phyloP scores from a whole-genome alignment of 495 filamentous ascomycete species.

The Neurospora africana region DNA sequence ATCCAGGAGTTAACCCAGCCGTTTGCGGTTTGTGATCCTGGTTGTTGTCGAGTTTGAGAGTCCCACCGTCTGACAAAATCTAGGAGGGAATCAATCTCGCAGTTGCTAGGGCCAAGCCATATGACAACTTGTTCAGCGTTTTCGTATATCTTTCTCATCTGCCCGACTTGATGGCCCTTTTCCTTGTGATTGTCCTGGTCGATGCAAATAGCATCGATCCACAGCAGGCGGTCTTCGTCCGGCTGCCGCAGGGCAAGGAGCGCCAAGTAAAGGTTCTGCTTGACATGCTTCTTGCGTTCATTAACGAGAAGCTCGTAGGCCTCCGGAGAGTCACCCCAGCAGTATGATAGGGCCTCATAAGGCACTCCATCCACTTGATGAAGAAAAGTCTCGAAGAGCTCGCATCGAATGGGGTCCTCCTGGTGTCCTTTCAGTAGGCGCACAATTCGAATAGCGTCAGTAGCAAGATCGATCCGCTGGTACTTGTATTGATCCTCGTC shows the following conservation, averaged over 20 bases:
- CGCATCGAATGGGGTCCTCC: not conserved
- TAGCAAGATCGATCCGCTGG: not conserved
- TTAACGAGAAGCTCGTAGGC: not conserved
- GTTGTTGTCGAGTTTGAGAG: not conserved
- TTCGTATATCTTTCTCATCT: conserved; percentile 6
- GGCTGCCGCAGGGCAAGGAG: not conserved
- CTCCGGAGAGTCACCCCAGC: conserved; percentile 15
- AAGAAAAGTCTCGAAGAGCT: conserved; percentile 2
- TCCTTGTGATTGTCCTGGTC: conserved; percentile 10
- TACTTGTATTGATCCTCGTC: not conserved
- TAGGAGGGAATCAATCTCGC: not conserved
- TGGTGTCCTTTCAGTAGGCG: not conserved
- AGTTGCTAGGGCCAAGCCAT: conserved; percentile 2
- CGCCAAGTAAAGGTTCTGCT: conserved; percentile 1
- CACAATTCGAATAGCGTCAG: not conserved
- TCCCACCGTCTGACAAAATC: not conserved
- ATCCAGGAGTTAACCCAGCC: not conserved
- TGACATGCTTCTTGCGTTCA: not conserved
- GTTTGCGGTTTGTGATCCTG: accelerated
- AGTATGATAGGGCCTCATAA: conserved; percentile 26
- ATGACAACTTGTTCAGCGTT: conserved; percentile 1
- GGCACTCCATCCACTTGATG: not conserved
- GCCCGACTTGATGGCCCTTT: conserved; percentile 4
- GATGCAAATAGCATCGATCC: conserved; percentile 13
- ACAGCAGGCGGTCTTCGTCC: conserved; percentile 3